Conservation (phyloP, 495 filamentous ascomycete species). For the Apiosordaria backusii region DNA sequence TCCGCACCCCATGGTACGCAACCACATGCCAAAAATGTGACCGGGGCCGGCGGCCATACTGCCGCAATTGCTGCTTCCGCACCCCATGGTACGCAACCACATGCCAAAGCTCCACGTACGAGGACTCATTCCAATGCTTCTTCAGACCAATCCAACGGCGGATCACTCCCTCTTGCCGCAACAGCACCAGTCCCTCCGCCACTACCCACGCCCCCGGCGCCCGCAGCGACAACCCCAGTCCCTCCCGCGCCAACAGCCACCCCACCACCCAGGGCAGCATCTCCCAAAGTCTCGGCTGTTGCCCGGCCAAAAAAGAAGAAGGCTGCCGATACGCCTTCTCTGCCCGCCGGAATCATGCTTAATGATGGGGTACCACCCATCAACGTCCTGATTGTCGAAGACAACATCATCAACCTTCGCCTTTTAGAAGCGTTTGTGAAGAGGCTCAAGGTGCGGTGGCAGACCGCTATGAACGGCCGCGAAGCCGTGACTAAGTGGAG, state of each 20-base stretch:
- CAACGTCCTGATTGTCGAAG: slow-evolving; percentile 96
- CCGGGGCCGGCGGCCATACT: slow-evolving; percentile 23
- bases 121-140: slow-evolving; percentile 47
- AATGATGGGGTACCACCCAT: slow-evolving; percentile 89
- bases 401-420: slow-evolving; percentile 95
- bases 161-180: slow-evolving; percentile 14
- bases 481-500: slow-evolving; percentile 93
- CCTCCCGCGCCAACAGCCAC: slow-evolving; percentile 39
- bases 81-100: background rate
- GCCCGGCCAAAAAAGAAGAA: slow-evolving; percentile 55
- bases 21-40: slow-evolving; percentile 18
- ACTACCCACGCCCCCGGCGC: slow-evolving; percentile 52
- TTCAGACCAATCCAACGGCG: slow-evolving; percentile 40
- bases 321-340: slow-evolving; percentile 44
- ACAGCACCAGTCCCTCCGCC: slow-evolving; percentile 56
- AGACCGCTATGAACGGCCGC: slow-evolving; percentile 88
- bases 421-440: slow-evolving; percentile 96
- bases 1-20: background rate
- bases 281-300: slow-evolving; percentile 47
- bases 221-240: slow-evolving; percentile 2
- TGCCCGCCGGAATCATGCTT: slow-evolving; percentile 66
- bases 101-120: background rate
- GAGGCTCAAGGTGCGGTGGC: slow-evolving; percentile 94
- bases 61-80: slow-evolving; percentile 17
- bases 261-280: slow-evolving; percentile 58